phyloP scores from a whole-genome alignment of 2,329 filamentous ascomycete species.

The Aspergillus glaucus region DNA sequence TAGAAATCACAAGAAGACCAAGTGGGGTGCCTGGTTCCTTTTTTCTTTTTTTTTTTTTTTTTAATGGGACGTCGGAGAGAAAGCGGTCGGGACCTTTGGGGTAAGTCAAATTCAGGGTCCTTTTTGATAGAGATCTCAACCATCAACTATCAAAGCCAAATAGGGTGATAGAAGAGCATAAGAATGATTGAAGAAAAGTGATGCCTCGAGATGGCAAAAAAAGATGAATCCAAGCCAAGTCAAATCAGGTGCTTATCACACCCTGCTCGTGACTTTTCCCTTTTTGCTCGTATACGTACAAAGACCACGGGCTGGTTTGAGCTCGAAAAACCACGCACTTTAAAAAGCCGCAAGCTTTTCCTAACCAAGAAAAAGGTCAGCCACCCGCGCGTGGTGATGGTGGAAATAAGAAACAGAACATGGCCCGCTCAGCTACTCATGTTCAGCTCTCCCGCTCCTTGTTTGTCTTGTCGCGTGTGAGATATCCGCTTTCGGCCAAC shows the following conservation, averaged over 20 bases:
- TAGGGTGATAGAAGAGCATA: background rate
- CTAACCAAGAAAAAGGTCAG: too few species aligned
- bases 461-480: too few species aligned
- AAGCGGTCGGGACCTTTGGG: background rate
- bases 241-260: background rate
- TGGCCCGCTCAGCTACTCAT: too few species aligned
- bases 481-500: too few species aligned
- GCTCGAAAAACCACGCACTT: background rate
- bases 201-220: background rate
- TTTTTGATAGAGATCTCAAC: background rate
- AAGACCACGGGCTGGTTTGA: background rate
- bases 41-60: too few species aligned
- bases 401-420: too few species aligned
- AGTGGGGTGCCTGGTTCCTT: background rate
- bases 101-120: background rate
- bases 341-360: background rate
- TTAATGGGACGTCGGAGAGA: background rate
- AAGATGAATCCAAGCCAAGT: background rate
- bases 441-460: too few species aligned
- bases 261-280: background rate
- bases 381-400: too few species aligned
- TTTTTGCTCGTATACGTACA: background rate
- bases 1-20: slow-evolving; percentile 1
- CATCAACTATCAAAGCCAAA: background rate
- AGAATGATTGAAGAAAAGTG: background rate